Evolutionary conservation across 1,284 basidiomycete species (phyloP).

Genomic region (Apiotrichum siamense): DNA sequence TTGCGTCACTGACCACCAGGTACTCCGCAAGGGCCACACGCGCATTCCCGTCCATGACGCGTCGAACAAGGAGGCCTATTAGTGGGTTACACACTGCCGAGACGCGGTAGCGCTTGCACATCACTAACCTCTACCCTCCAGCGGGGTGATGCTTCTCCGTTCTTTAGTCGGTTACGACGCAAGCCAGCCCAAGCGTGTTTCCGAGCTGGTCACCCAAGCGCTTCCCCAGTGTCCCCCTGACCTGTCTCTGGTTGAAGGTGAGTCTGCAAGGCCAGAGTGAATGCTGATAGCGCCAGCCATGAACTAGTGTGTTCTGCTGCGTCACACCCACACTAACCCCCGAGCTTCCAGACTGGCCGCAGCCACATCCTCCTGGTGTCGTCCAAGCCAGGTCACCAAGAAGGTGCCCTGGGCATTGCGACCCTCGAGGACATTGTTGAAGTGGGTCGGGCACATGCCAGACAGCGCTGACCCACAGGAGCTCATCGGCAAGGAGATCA

Average conservation of each 20-base stretch:
- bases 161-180: slow-evolving; percentile 77
- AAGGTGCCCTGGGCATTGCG: slow-evolving; percentile 69
- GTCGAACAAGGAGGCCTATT: slow-evolving; percentile 56
- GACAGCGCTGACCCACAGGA: slow-evolving; percentile 21
- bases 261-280: slow-evolving; percentile 1
- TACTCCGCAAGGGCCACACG: slow-evolving; percentile 49
- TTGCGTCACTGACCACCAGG: slow-evolving; percentile 2
- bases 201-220: slow-evolving; percentile 62
- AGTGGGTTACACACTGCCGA: slow-evolving; percentile 31
- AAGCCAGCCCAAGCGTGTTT: slow-evolving; percentile 63
- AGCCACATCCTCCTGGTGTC: slow-evolving; percentile 86
- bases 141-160: slow-evolving; percentile 25
- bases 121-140: slow-evolving; percentile 4
- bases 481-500: slow-evolving; percentile 42
- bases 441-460: slow-evolving; percentile 31
- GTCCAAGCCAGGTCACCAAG: slow-evolving; percentile 62
- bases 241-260: slow-evolving; percentile 50
- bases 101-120: too few species aligned
- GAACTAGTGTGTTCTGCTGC: slow-evolving; percentile 13
- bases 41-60: slow-evolving; percentile 83
- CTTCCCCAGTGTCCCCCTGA: slow-evolving; percentile 58
- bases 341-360: slow-evolving; percentile 76
- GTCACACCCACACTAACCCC: neutral
- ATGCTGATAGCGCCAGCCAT: slow-evolving; percentile 13
- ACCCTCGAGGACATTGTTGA: slow-evolving; percentile 54